These are phyloP conservation scores for Wallacemonas sp. DNA, from an alignment of 208 protist species.

Conservation along the genomic window DNA sequence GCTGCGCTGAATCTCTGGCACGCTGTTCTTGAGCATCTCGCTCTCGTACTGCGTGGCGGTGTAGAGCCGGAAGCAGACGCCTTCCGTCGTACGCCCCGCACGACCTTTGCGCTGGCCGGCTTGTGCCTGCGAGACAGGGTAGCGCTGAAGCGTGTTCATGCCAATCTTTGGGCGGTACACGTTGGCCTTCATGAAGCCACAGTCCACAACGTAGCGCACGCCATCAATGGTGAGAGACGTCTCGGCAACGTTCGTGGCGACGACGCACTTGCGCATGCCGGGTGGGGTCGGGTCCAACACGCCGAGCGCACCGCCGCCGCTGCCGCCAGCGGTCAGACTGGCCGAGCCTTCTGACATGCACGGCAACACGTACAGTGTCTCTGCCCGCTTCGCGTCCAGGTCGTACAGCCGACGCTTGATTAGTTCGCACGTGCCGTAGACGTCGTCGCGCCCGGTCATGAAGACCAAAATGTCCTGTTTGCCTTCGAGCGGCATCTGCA, in stretches of 20 bases:
- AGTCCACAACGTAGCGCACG: constrained; percentile 96
- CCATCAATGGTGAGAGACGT: constrained; percentile 99
- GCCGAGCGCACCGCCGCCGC: constrained; percentile 59
- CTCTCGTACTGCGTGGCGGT: constrained; percentile 95
- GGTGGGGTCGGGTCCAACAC: constrained; percentile 96
- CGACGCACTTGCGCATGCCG: constrained; percentile 97
- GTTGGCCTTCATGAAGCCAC: constrained; percentile 99
- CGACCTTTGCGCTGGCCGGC: constrained; percentile 97
- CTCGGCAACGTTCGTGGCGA: constrained; percentile 99
- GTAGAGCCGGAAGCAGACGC: constrained; percentile 96
- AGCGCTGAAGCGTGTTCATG: constrained; percentile 96
- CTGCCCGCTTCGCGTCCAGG: constrained; percentile 93
- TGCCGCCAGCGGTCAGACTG: constrained; percentile 49
- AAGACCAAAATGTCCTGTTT: constrained; percentile 99
- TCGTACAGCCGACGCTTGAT: constrained; percentile 86
- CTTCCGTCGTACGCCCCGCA: constrained; percentile 97
- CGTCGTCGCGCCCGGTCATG: constrained; percentile 98
- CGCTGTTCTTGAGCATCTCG: constrained; percentile 95
- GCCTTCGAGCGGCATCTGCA: constrained; percentile 74
- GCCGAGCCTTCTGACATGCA: constrained; percentile 94
- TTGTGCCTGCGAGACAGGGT: constrained; percentile 96
- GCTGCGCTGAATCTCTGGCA: constrained; percentile 98
- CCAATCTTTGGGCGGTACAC: constrained; percentile 97
- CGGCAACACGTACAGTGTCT: constrained; percentile 85
- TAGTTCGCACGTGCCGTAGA: constrained; percentile 92